Conservation (phyloP, 2,329 filamentous ascomycete species). For the Xylariaceae sp. region DNA sequence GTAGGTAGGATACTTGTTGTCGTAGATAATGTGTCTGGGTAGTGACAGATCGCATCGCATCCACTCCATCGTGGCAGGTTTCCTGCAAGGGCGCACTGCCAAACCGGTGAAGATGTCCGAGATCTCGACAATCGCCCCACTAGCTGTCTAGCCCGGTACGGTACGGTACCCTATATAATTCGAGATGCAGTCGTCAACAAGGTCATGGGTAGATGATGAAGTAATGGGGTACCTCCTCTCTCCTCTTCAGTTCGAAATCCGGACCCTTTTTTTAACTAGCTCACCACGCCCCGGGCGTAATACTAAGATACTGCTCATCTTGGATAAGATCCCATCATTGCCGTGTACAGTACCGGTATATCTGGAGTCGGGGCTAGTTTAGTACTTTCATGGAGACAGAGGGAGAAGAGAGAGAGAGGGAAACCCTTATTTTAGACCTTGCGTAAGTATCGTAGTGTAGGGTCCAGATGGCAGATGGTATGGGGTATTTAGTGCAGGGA, state of each 20-base stretch:
- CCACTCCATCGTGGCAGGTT: constrained; percentile 7
- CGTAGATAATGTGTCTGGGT: neutral
- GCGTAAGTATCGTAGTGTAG: neutral
- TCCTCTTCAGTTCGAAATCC: too few species aligned
- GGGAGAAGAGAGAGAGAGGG: too few species aligned
- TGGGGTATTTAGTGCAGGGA: neutral
- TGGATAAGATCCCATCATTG: neutral
- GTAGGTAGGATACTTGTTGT: too few species aligned
- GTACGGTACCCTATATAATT: too few species aligned
- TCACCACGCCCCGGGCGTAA: neutral
- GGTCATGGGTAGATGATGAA: neutral
- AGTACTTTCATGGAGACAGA: too few species aligned
- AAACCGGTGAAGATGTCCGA: constrained; percentile 15
- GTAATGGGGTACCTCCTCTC: too few species aligned
- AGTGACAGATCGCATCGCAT: constrained; percentile 9
- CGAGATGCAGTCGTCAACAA: too few species aligned
- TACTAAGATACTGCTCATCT: neutral
- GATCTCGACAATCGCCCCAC: constrained; percentile 20
- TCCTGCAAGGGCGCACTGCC: constrained; percentile 13
- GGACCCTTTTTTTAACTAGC: neutral
- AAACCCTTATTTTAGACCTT: too few species aligned
- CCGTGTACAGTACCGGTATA: too few species aligned
- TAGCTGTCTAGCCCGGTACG: neutral
- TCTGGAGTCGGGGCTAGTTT: too few species aligned
- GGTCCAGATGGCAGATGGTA: neutral